These are phyloP conservation scores for Phytopythium mirpurense DNA, from an alignment of 352 stramenopile genomes.

Conservation along the genomic window DNA sequence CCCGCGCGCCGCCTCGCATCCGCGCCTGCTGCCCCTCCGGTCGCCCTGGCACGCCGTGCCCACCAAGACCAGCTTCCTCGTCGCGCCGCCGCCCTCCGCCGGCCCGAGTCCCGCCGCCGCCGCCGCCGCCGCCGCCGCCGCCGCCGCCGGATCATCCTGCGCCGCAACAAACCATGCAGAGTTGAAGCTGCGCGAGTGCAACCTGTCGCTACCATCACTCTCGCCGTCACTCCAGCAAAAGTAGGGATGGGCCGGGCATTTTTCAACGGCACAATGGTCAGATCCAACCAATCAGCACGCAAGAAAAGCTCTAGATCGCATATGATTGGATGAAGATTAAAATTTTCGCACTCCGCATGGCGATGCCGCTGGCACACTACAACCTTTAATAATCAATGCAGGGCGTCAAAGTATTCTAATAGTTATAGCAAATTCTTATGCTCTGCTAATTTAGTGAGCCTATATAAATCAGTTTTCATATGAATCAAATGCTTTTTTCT, in stretches of 20 bases:
- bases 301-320: neutral
- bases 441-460: too few species aligned
- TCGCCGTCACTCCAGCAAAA: neutral
- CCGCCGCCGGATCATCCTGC: too few species aligned
- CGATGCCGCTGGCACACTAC: neutral
- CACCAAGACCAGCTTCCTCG: neutral
- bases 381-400: neutral
- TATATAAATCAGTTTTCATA: too few species aligned
- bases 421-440: too few species aligned
- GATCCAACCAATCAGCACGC: neutral
- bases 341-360: neutral
- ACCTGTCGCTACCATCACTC: slow-evolving; percentile 27
- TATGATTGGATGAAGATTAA: neutral
- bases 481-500: too few species aligned
- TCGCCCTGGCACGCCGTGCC: neutral
- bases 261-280: neutral
- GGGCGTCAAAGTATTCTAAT: too few species aligned
- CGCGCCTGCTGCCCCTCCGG: slow-evolving; percentile 29
- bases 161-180: neutral
- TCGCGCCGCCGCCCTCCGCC: neutral
- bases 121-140: too few species aligned
- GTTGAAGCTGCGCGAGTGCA: slow-evolving; percentile 16
- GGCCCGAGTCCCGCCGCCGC: too few species aligned
- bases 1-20: slow-evolving; percentile 35
- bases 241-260: too few species aligned